Conservation (phyloP, 805 yeast genomes). For the Blastobotrys attinorum region DNA sequence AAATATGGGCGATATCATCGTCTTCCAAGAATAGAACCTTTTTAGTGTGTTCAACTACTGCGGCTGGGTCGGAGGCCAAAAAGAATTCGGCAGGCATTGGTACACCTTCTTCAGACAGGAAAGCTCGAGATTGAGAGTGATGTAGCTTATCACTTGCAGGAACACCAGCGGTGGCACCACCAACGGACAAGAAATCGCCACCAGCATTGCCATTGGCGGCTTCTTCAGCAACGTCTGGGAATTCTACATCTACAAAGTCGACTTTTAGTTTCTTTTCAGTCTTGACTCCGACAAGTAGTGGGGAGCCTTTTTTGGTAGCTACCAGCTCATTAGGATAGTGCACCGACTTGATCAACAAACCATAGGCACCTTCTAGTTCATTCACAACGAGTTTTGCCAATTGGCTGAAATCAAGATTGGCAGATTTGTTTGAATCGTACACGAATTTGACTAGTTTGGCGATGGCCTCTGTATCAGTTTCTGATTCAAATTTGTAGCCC, state of each 20-base stretch:
- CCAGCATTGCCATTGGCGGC: no score
- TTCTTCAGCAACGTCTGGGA: slow-evolving; percentile 49
- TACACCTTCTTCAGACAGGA: slow-evolving; percentile 84
- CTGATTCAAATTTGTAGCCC: slow-evolving; percentile 80
- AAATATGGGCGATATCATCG: slow-evolving; percentile 97
- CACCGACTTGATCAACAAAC: slow-evolving; percentile 81
- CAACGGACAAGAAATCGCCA: slow-evolving; percentile 8
- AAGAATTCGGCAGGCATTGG: slow-evolving; percentile 95
- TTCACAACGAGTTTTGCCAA: slow-evolving; percentile 85
- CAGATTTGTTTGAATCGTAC: slow-evolving; percentile 72
- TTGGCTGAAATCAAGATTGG: slow-evolving; percentile 77
- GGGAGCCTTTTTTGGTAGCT: slow-evolving; percentile 98
- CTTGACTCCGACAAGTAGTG: slow-evolving; percentile 93
- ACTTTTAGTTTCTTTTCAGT: slow-evolving; percentile 92
- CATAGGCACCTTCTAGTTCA: slow-evolving; percentile 97
- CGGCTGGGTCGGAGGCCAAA: slow-evolving; percentile 93
- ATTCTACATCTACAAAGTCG: slow-evolving; percentile 97
- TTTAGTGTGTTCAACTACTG: slow-evolving; percentile 93
- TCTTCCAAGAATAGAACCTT: slow-evolving; percentile 95
- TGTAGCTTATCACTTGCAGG: slow-evolving; percentile 42
- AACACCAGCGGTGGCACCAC: slow-evolving; percentile 11
- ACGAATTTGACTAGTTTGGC: slow-evolving; percentile 91
- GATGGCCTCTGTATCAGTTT: slow-evolving; percentile 96
- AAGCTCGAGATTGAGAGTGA: slow-evolving; percentile 93
- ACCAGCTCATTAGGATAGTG: slow-evolving; percentile 94